These are phyloP conservation scores for Hypoxylon sp. DNA, from an alignment of 2,329 filamentous ascomycete genomes.

Conservation along the genomic window DNA sequence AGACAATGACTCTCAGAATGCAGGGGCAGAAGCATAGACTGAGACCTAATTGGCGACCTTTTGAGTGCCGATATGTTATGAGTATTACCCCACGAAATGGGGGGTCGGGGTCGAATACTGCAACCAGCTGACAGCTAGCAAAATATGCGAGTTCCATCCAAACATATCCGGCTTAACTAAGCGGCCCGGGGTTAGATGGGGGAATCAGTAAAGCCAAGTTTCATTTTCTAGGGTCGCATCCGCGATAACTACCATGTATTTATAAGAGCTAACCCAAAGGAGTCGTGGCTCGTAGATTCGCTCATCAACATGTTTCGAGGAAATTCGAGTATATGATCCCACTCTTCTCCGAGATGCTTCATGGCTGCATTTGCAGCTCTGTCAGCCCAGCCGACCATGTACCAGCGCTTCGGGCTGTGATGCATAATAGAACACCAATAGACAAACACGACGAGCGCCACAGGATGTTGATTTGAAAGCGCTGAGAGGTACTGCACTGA, in stretches of 20 bases:
- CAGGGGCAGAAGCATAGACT: background rate
- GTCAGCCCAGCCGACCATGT: constrained; percentile 45
- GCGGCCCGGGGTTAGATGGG: background rate
- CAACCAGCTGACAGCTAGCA: background rate
- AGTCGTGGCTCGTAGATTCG: background rate
- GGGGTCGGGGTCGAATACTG: constrained; percentile 10
- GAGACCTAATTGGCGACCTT: constrained; percentile 16
- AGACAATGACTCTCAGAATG: constrained; percentile 1
- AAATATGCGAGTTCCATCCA: background rate
- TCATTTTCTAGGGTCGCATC: background rate
- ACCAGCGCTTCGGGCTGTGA: constrained; percentile 47
- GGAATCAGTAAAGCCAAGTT: background rate
- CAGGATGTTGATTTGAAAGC: constrained; percentile 37
- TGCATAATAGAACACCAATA: constrained; percentile 51
- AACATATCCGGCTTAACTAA: background rate
- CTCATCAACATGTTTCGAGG: constrained; percentile 13
- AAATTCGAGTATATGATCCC: constrained; percentile 35
- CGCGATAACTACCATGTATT: background rate
- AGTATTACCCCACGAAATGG: background rate
- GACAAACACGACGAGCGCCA: constrained; percentile 45
- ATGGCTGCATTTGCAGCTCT: constrained; percentile 43
- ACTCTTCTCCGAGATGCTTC: constrained; percentile 33
- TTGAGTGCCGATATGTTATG: background rate
- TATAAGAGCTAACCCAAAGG: background rate
- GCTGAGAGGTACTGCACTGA: constrained; percentile 43